Evolutionary conservation across 768 basidiomycete species (phyloP).

Genomic region (Pisolithus microcarpus): DNA sequence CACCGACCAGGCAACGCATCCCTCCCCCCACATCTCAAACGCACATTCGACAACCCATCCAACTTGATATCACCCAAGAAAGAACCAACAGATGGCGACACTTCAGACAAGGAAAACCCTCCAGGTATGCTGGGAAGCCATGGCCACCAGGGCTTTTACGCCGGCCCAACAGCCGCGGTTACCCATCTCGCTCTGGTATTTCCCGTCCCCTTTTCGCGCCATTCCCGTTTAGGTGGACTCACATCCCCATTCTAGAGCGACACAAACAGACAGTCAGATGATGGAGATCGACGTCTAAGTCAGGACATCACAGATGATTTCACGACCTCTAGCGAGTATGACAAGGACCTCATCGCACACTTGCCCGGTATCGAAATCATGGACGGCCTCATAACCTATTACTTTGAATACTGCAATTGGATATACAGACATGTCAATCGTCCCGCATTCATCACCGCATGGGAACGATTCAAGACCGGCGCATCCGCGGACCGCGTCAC

Average conservation of each 20-base stretch:
- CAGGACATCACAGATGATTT: slow-evolving; percentile 41
- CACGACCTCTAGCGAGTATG: slow-evolving; percentile 46
- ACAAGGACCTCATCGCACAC: slow-evolving; percentile 61
- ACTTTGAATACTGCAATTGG: slow-evolving; percentile 87
- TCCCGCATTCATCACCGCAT: slow-evolving; percentile 50
- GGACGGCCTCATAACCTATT: slow-evolving; percentile 66
- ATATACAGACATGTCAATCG: slow-evolving; percentile 75
- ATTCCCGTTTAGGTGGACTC: slow-evolving; percentile 9
- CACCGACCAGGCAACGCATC: slow-evolving; percentile 16
- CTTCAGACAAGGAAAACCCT: slow-evolving; percentile 37
- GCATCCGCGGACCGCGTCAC: slow-evolving; percentile 57
- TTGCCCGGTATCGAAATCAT: slow-evolving; percentile 63
- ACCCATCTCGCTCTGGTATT: slow-evolving; percentile 59
- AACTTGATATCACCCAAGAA: slow-evolving; percentile 38
- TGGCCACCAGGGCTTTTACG: slow-evolving; percentile 62
- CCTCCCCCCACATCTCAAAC: slow-evolving; percentile 23
- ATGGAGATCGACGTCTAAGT: slow-evolving; percentile 44
- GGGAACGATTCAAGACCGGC: slow-evolving; percentile 70
- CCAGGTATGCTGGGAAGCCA: slow-evolving; percentile 66
- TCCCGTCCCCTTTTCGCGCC: slow-evolving; percentile 7
- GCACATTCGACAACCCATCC: slow-evolving; percentile 21
- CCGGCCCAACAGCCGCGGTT: slow-evolving; percentile 72
- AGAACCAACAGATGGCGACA: slow-evolving; percentile 43
- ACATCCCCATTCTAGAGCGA: slow-evolving; percentile 28
- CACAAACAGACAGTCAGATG: slow-evolving; percentile 41